Evolutionary conservation across 2,329 filamentous ascomycete species (phyloP).

Genomic region (Aspergillus thermomutatus): DNA sequence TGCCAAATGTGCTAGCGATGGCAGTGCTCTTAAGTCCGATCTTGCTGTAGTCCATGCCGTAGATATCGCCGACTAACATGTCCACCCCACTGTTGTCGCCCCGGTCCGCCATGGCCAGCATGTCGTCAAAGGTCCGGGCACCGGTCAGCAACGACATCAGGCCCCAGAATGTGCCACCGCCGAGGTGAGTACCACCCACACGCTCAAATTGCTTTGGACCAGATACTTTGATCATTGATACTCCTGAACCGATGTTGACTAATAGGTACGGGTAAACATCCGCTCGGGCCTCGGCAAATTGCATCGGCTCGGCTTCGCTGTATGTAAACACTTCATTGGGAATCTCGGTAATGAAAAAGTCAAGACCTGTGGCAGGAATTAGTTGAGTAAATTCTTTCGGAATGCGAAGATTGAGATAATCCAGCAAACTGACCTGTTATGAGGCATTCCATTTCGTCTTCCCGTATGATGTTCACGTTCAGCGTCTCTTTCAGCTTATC

Average conservation of each 20-base stretch:
- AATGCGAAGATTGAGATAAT: background rate
- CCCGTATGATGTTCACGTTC: conserved; percentile 81
- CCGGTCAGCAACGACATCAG: conserved; percentile 86
- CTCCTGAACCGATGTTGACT: conserved; percentile 96
- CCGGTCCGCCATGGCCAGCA: conserved; percentile 84
- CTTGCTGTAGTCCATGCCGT: conserved; percentile 91
- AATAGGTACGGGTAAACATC: conserved; percentile 95
- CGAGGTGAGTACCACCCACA: conserved; percentile 90
- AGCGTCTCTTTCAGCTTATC: conserved; percentile 81
- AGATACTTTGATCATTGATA: conserved; percentile 95
- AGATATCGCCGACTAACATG: conserved; percentile 96
- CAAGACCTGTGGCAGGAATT: conserved; percentile 61
- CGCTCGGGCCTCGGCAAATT: conserved; percentile 72
- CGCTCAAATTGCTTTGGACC: conserved; percentile 82
- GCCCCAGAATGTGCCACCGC: conserved; percentile 97
- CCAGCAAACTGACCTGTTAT: conserved; percentile 68
- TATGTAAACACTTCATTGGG: conserved; percentile 97
- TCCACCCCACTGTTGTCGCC: conserved; percentile 94
- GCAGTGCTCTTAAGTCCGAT: conserved; percentile 94
- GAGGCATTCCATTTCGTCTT: conserved; percentile 98
- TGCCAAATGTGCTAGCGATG: conserved; percentile 94
- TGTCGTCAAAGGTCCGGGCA: conserved; percentile 94
- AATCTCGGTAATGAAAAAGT: conserved; percentile 99
- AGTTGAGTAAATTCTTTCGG: background rate
- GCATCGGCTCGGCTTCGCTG: conserved; percentile 84